Evolutionary conservation across 768 basidiomycete genomes (phyloP), one percentile per base, ranked within the genome.

Genomic region (Lactarius pseudohatsudake): DNA sequence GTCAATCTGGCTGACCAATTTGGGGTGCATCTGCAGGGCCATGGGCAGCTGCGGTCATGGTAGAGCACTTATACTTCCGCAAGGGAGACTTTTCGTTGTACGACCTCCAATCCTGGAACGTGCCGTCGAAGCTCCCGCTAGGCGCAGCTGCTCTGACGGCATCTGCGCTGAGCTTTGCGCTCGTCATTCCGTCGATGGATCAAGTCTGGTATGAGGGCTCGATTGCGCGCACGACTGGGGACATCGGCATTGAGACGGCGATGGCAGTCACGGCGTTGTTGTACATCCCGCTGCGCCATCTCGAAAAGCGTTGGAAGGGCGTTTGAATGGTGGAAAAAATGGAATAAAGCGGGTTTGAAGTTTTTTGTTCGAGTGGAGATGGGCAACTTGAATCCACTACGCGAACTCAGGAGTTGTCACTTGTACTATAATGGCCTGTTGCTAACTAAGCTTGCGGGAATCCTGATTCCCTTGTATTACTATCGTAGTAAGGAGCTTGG

Each of bases 131-230:
- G 32, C 80, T 93, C 3, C 90, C 91, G 0, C 77, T 80, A 16
- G 91, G 91, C 2, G 70, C 81, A 26, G 86, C 91, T 4, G 90
- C 89, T 3, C 69, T 89, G 6, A 63, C 79, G 0, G 81, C 90
- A 0, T 80, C 80, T 58, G 63, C 79, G 0, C 77, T 83, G 15
- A 79, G 85, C 2, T 85, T 86, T 62, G 84, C 77, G 9, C 78
- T 90, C 26, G 76, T 88, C 28, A 77, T 91, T 6, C 85, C 88
- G 7, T 85, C 79, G 59, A 92, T 93, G 85, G 77, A 83, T 65
- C 89, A 92, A 71, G 83, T 79, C 16, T 91, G 86, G 85, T 92
- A 84, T 72, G 75, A 77, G 3, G 91, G 91, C 0, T 89, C 89
- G 0, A 85, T 92, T 26, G 90, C 89, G 3, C 70, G 72, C 41